phyloP scores from a whole-genome alignment of 176 grass and related monocot genomes.

The Zizania latifolia region DNA sequence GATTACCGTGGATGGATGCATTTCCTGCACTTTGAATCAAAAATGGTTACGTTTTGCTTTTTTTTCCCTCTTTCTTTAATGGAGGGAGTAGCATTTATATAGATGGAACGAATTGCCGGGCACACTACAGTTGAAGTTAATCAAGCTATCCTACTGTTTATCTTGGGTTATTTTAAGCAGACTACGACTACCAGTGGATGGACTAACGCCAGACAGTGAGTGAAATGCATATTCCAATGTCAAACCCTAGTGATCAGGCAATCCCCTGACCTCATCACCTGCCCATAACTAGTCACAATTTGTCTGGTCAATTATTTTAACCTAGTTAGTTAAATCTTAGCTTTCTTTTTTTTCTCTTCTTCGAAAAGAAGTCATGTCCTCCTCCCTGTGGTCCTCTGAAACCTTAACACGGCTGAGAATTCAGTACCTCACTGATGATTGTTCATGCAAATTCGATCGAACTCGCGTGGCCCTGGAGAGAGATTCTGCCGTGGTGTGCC shows the following conservation, averaged over 20 bases:
- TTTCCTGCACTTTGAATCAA: no score
- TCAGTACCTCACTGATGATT: neutral
- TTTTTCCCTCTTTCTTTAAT: neutral
- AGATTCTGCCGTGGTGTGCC: neutral
- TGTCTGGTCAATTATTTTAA: neutral
- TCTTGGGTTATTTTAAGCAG: slow-evolving; percentile 19
- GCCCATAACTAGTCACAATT: neutral
- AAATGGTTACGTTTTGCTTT: neutral
- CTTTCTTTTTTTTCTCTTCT: no score
- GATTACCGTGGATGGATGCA: no score
- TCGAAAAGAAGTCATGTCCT: no score
- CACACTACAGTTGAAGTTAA: neutral
- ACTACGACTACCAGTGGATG: slow-evolving; percentile 13
- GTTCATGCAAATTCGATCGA: no score
- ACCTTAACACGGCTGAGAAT: no score
- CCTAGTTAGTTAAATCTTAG: neutral
- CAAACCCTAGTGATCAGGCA: slow-evolving; percentile 20
- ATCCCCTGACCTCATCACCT: neutral
- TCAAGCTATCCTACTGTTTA: neutral
- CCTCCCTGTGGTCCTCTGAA: neutral
- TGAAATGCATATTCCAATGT: neutral
- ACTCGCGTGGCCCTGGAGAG: no score
- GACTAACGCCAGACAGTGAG: neutral
- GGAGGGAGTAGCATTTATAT: neutral
- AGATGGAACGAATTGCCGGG: neutral